These are phyloP conservation scores for Verbena officinalis DNA, from an alignment of 257 asterid species.

Conservation along the genomic window DNA sequence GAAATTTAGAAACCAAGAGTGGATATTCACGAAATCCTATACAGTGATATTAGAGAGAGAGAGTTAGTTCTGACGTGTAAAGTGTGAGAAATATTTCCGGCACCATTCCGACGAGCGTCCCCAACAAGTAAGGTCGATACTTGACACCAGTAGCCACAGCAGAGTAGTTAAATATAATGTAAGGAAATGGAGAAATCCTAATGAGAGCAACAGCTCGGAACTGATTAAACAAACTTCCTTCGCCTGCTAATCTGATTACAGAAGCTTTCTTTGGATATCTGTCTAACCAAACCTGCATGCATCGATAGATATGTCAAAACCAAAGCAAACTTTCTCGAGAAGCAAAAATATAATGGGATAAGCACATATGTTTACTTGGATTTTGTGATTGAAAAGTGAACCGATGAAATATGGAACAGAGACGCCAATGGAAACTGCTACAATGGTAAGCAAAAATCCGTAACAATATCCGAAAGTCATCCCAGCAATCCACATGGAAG, in stretches of 20 bases:
- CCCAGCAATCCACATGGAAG: constrained; percentile 85
- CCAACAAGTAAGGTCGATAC: constrained; percentile 74
- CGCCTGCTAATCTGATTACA: constrained; percentile 79
- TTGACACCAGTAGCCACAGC: constrained; percentile 84
- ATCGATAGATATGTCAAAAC: neutral
- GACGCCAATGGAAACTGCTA: constrained; percentile 62
- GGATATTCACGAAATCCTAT: no score
- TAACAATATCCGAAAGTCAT: constrained; percentile 68
- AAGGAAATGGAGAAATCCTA: constrained; percentile 93
- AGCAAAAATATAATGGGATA: neutral
- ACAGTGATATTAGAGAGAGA: no score
- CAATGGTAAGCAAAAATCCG: constrained; percentile 62
- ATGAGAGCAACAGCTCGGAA: constrained; percentile 80
- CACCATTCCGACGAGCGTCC: constrained; percentile 77
- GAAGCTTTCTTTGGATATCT: constrained; percentile 87
- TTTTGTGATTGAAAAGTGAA: constrained; percentile 62
- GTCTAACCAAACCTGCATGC: constrained; percentile 65
- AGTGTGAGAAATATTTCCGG: constrained; percentile 86
- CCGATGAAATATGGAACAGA: constrained; percentile 85
- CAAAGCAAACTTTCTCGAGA: neutral
- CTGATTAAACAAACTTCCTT: constrained; percentile 78
- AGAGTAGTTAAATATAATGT: constrained; percentile 70
- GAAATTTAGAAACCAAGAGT: no score
- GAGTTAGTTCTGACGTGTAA: constrained; percentile 66
- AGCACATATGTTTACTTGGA: constrained; percentile 50